Percentiles rank a stretch among this genome's conserved stretches.
Evolutionary conservation across 1,284 basidiomycete genomes (phyloP).

Genomic region (Leccinum angustisporum): DNA sequence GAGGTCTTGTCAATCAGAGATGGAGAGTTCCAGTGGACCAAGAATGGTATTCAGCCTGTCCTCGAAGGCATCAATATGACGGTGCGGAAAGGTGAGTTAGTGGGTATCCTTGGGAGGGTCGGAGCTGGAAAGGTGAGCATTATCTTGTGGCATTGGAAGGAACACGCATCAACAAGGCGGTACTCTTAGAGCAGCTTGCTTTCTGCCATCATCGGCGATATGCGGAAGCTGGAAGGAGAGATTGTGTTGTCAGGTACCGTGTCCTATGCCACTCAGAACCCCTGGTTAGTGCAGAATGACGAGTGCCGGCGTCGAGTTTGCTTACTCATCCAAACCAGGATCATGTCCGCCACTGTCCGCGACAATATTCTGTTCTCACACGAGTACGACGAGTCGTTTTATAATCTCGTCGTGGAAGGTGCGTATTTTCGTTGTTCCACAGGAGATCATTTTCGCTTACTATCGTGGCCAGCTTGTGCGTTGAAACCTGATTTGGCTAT

Average conservation of each 20-base stretch:
- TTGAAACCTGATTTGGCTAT: slow-evolving; percentile 79
- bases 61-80: slow-evolving; percentile 77
- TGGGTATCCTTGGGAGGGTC: slow-evolving; percentile 86
- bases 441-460: neutral
- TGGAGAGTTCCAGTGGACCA: slow-evolving; percentile 81
- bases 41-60: slow-evolving; percentile 54
- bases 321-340: slow-evolving; percentile 45
- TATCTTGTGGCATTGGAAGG: neutral
- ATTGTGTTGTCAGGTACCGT: slow-evolving; percentile 73
- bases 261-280: slow-evolving; percentile 89
- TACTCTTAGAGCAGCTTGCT: slow-evolving; percentile 60
- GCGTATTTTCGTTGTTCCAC: neutral
- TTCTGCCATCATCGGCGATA: slow-evolving; percentile 85
- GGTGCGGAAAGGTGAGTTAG: slow-evolving; percentile 83
- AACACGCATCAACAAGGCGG: neutral
- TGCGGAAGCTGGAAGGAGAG: slow-evolving; percentile 75
- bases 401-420: slow-evolving; percentile 76
- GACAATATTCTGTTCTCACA: slow-evolving; percentile 93
- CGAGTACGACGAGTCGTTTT: slow-evolving; percentile 79
- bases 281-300: slow-evolving; percentile 57
- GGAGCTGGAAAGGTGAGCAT: slow-evolving; percentile 83
- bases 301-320: neutral
- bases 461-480: slow-evolving; percentile 69
- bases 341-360: slow-evolving; percentile 79
- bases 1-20: slow-evolving; percentile 69